phyloP scores from a whole-genome alignment of 2,329 filamentous ascomycete genomes.

The Diaporthe sp. region DNA sequence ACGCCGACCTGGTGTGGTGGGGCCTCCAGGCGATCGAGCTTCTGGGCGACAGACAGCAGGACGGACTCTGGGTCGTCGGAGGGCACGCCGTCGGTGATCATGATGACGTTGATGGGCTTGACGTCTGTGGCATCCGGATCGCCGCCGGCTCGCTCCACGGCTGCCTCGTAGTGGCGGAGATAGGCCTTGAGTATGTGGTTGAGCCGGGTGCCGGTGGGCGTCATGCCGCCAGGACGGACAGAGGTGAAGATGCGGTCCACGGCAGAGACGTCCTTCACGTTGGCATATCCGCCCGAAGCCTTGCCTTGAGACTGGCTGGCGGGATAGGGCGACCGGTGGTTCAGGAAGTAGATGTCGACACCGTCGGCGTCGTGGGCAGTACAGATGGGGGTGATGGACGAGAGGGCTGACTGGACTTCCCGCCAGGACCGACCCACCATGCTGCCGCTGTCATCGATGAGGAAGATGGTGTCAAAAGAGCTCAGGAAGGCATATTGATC shows the following conservation, averaged over 20 bases:
- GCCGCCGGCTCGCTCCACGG: constrained; percentile 49
- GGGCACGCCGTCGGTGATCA: constrained; percentile 90
- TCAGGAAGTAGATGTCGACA: constrained; percentile 93
- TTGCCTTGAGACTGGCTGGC: constrained; percentile 52
- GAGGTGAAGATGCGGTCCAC: constrained; percentile 79
- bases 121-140: constrained; percentile 59
- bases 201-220: constrained; percentile 81
- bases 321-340: constrained; percentile 65
- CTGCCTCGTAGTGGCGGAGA: constrained; percentile 65
- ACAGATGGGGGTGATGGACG: constrained; percentile 85
- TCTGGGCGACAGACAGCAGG: constrained; percentile 76
- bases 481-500: constrained; percentile 82
- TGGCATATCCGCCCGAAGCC: constrained; percentile 70
- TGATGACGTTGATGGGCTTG: constrained; percentile 90
- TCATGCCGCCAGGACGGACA: constrained; percentile 75
- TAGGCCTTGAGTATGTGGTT: constrained; percentile 82
- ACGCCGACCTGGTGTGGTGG: constrained; percentile 88
- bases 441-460: constrained; percentile 92
- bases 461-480: constrained; percentile 87
- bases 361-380: constrained; percentile 84
- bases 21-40: constrained; percentile 78
- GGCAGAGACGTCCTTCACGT: constrained; percentile 69
- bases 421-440: constrained; percentile 85
- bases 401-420: constrained; percentile 79
- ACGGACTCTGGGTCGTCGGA: constrained; percentile 82